These are phyloP conservation scores for Themeda triandra DNA, from an alignment of 176 grass and related monocot genomes.

Conservation along the genomic window DNA sequence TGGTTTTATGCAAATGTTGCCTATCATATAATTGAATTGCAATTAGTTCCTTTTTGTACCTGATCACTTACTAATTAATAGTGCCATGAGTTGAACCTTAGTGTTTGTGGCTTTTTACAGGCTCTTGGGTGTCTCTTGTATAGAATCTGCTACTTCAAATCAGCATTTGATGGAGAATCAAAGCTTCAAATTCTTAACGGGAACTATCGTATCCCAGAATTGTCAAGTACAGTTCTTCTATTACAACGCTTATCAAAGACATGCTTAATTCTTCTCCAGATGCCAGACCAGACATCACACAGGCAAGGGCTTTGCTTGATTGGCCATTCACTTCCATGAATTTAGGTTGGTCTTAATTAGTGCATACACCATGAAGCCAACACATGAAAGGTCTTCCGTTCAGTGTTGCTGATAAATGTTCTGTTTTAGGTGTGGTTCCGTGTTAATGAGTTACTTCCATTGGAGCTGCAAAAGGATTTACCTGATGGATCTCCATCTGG, in stretches of 20 bases:
- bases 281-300: conserved; percentile 87
- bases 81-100: conserved; percentile 6
- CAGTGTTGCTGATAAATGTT: conserved; percentile 30
- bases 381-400: conserved; percentile 19
- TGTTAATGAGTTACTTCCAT: conserved; percentile 83
- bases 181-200: conserved; percentile 98
- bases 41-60: not conserved
- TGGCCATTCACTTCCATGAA: conserved; percentile 83
- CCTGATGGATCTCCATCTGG: conserved; percentile 75
- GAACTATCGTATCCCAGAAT: conserved; percentile 78
- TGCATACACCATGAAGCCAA: conserved; percentile 28
- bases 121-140: conserved; percentile 96
- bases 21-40: not conserved
- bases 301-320: conserved; percentile 97
- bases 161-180: conserved; percentile 96
- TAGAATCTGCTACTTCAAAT: conserved; percentile 92
- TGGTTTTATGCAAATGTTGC: not conserved
- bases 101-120: conserved; percentile 54
- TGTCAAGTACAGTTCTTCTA: conserved; percentile 68
- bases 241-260: conserved; percentile 75
- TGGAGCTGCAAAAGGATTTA: conserved; percentile 79
- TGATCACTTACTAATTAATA: conserved; percentile 12
- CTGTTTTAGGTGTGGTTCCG: conserved; percentile 81
- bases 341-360: conserved; percentile 74
- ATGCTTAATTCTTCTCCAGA: conserved; percentile 85